Evolutionary conservation across 2,329 filamentous ascomycete genomes (phyloP).

Genomic region (Coniochaeta prunicola): DNA sequence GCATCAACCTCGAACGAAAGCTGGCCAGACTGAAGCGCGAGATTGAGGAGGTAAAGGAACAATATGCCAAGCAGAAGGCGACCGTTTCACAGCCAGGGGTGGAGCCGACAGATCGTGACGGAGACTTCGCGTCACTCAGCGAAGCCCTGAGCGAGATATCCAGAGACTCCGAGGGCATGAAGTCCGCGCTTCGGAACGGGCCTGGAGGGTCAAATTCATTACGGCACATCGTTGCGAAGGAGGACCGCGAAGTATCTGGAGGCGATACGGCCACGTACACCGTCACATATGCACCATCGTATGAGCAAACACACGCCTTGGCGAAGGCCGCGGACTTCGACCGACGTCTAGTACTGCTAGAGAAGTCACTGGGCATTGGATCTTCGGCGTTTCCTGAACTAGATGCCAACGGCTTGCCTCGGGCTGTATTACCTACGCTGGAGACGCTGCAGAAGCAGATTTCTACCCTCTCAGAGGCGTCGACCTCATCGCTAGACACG

Average conservation of each 20-base stretch:
- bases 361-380: constrained; percentile 73
- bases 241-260: constrained; percentile 16
- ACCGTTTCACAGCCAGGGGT: constrained; percentile 33
- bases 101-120: constrained; percentile 33
- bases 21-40: constrained; percentile 78
- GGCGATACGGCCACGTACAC: constrained; percentile 47
- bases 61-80: constrained; percentile 48
- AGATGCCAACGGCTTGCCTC: constrained; percentile 46
- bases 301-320: constrained; percentile 63
- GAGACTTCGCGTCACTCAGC: constrained; percentile 61
- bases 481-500: constrained; percentile 64
- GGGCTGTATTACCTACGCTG: constrained; percentile 75
- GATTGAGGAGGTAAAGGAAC: constrained; percentile 64
- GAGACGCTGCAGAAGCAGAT: constrained; percentile 77
- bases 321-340: constrained; percentile 85
- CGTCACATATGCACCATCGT: constrained; percentile 56
- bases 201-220: neutral
- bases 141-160: constrained; percentile 63
- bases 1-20: constrained; percentile 69
- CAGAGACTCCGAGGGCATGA: constrained; percentile 10
- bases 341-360: constrained; percentile 67
- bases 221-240: neutral
- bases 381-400: constrained; percentile 59
- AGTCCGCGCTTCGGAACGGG: constrained; percentile 13
- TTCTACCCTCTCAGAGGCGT: constrained; percentile 64